Percentiles rank a stretch among this genome's conserved stretches.
Conservation (phyloP, 768 basidiomycete genomes). For the Suillus lakei region DNA sequence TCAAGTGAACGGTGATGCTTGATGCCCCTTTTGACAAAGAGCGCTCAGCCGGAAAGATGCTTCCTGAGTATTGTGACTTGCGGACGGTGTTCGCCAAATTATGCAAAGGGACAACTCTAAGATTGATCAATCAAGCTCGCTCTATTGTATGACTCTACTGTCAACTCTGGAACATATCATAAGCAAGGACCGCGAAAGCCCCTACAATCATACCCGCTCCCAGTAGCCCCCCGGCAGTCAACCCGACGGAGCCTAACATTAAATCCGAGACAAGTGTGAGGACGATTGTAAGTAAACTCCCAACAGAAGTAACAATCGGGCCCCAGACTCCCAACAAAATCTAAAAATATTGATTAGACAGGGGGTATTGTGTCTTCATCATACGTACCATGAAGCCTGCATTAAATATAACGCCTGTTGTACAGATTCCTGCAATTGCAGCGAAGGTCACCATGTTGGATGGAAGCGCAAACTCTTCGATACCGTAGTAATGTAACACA, state of each 20-base stretch:
- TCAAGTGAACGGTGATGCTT: background rate
- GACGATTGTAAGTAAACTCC: slow-evolving; percentile 93
- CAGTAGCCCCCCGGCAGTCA: slow-evolving; percentile 73
- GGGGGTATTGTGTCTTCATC: background rate
- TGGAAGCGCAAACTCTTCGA: slow-evolving; percentile 74
- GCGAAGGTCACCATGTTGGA: slow-evolving; percentile 45
- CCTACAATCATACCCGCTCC: slow-evolving; percentile 81
- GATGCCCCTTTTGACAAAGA: background rate
- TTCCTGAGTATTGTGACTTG: background rate
- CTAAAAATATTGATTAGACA: slow-evolving; percentile 40
- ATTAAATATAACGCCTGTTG: slow-evolving; percentile 79
- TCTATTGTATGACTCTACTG: background rate
- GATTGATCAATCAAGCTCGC: background rate
- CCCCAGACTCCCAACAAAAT: slow-evolving; percentile 86
- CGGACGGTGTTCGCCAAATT: background rate
- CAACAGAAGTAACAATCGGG: slow-evolving; percentile 86
- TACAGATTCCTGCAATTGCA: slow-evolving; percentile 70
- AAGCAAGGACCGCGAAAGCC: slow-evolving; percentile 82
- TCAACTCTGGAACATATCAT: slow-evolving; percentile 61
- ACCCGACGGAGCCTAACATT: slow-evolving; percentile 64
- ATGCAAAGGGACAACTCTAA: slow-evolving; percentile 7
- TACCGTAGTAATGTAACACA: slow-evolving; percentile 65
- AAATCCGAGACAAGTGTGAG: slow-evolving; percentile 84
- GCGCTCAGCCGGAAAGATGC: background rate
- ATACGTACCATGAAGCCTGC: slow-evolving; percentile 79